Conservation (phyloP, 495 filamentous ascomycete genomes). For the Darksidea phi region DNA sequence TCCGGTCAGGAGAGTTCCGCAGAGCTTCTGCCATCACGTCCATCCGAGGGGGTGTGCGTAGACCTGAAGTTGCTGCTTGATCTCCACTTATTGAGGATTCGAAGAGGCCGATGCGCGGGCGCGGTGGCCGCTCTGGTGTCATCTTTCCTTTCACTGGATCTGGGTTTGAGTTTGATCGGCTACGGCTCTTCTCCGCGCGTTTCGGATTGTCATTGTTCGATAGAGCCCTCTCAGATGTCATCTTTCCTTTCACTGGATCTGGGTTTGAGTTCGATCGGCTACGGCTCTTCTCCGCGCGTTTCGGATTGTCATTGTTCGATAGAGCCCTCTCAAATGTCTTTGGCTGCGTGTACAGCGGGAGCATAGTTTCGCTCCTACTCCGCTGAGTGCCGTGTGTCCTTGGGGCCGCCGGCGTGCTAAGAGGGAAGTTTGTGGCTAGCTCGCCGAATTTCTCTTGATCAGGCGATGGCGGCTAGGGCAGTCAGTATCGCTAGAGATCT, state of each 20-base stretch:
- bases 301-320: background rate
- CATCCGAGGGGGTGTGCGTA: slow-evolving; percentile 23
- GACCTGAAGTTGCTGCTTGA: background rate
- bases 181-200: background rate
- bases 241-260: slow-evolving; percentile 9
- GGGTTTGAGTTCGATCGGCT: slow-evolving; percentile 13
- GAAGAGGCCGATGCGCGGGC: slow-evolving; percentile 27
- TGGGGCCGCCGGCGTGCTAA: slow-evolving; percentile 28
- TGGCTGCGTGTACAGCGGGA: slow-evolving; percentile 24
- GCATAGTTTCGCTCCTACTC: slow-evolving; percentile 30
- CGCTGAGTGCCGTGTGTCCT: slow-evolving; percentile 29
- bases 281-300: background rate
- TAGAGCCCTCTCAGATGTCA: slow-evolving; percentile 30
- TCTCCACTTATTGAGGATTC: slow-evolving; percentile 12
- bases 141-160: slow-evolving; percentile 11
- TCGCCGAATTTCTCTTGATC: slow-evolving; percentile 30
- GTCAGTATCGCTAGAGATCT: background rate
- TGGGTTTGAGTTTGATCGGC: slow-evolving; percentile 13
- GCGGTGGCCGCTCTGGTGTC: slow-evolving; percentile 33
- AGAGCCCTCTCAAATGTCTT: slow-evolving; percentile 29
- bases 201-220: background rate
- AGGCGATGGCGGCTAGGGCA: slow-evolving; percentile 27
- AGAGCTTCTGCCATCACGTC: slow-evolving; percentile 34
- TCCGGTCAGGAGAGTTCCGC: slow-evolving; percentile 25
- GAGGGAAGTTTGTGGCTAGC: slow-evolving; percentile 29